Evolutionary conservation across 2,329 filamentous ascomycete genomes (phyloP).

Genomic region (Ramichloridium luteum): DNA sequence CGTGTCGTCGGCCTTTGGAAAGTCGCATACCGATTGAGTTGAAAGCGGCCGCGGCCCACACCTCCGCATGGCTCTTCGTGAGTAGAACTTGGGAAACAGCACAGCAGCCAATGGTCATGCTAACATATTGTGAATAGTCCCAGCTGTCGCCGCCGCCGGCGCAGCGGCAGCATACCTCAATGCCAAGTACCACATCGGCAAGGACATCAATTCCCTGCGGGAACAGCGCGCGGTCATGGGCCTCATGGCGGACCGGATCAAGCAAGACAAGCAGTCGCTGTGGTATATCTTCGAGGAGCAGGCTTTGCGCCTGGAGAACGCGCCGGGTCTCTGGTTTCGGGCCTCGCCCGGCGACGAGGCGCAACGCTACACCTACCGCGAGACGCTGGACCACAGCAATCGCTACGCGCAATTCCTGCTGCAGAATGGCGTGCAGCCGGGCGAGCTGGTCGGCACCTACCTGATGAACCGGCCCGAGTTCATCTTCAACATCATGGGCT

Average conservation of each 20-base stretch:
- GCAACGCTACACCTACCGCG: slow-evolving; percentile 42
- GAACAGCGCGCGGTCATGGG: slow-evolving; percentile 6
- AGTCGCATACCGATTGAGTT: no score
- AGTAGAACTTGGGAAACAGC: no score
- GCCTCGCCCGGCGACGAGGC: slow-evolving; percentile 30
- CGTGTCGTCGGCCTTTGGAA: no score
- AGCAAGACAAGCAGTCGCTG: slow-evolving; percentile 43
- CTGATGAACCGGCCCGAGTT: slow-evolving; percentile 27
- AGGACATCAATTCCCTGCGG: slow-evolving; percentile 44
- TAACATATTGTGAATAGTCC: slow-evolving; percentile 1
- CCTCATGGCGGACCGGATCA: slow-evolving; percentile 22
- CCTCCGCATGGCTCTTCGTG: no score
- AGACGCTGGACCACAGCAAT: slow-evolving; percentile 44
- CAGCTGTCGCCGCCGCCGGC: slow-evolving; percentile 39
- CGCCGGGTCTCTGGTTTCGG: slow-evolving; percentile 56
- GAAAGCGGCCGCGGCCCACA: no score
- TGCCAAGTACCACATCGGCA: slow-evolving; percentile 53
- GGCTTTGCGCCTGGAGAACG: slow-evolving; percentile 29
- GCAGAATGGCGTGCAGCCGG: slow-evolving; percentile 20
- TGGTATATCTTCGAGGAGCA: slow-evolving; percentile 50
- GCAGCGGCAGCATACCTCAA: slow-evolving; percentile 68
- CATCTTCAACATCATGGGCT: slow-evolving; percentile 21
- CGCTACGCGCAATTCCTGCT: slow-evolving; percentile 53
- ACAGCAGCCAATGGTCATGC: no score
- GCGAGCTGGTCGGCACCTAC: slow-evolving; percentile 25